Percentiles rank a stretch among this genome's conserved stretches.
These are phyloP conservation scores for Talaromyces sp. DNA, from an alignment of 2,329 filamentous ascomycete species.

Conservation along the genomic window DNA sequence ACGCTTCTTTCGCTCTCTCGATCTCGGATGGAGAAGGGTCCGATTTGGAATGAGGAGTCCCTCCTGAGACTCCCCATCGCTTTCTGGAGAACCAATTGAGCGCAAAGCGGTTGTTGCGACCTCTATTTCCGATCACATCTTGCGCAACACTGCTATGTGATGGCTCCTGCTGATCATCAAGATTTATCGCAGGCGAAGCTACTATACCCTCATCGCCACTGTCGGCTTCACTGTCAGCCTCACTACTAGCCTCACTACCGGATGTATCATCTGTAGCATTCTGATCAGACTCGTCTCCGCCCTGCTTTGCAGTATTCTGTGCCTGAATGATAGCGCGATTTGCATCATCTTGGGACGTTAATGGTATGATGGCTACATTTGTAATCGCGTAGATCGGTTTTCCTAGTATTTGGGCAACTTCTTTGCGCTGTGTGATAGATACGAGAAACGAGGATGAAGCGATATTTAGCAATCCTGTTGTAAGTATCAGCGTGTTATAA, in stretches of 20 bases:
- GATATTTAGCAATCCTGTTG: conserved; percentile 74
- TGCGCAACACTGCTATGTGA: conserved; percentile 64
- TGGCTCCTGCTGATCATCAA: conserved; percentile 23
- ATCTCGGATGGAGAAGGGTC: not conserved
- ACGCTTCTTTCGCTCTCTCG: not conserved
- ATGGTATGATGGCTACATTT: conserved; percentile 85
- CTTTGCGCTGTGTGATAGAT: conserved; percentile 78
- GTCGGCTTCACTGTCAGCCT: conserved; percentile 4
- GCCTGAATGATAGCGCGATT: conserved; percentile 66
- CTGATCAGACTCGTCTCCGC: conserved; percentile 34
- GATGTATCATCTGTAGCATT: conserved; percentile 24
- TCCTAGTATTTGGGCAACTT: conserved; percentile 82
- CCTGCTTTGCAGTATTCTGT: conserved; percentile 42
- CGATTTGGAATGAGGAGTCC: conserved; percentile 44
- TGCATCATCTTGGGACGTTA: conserved; percentile 72
- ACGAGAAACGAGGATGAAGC: conserved; percentile 80
- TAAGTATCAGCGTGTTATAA: not conserved
- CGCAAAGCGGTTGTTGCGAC: conserved; percentile 84
- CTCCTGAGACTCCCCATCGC: conserved; percentile 60
- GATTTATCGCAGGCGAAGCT: conserved; percentile 20
- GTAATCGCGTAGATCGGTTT: conserved; percentile 82
- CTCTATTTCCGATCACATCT: conserved; percentile 79
- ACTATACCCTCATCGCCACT: conserved; percentile 7
- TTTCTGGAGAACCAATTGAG: conserved; percentile 85
- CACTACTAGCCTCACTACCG: not conserved